Evolutionary conservation across 164 flowering plant species (phyloP), one percentile per base, ranked within the genome.

Genomic region (Magnolia kwangsiensis): DNA sequence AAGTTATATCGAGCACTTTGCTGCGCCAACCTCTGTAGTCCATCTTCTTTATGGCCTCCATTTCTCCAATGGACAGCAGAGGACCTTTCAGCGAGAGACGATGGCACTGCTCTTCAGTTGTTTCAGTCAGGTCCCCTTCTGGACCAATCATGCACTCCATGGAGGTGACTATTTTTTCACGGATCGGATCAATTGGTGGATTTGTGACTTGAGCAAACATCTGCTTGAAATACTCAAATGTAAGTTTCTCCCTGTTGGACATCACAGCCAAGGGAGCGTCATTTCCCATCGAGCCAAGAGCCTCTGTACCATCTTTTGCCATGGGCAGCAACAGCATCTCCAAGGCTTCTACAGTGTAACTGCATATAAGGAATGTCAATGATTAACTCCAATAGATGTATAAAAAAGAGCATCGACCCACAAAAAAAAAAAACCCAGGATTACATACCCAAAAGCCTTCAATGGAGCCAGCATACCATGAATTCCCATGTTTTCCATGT

Each of bases 191-290:
- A 80, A 96, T 96, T 9, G 98, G 99, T 51, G 99, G 99, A 65
- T 96, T 96, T 75, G 99, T 96, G 24, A 96, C 99, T 84, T 96
- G 99, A 80, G 99, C 99, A 89, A 96, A 94, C 99, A 96, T 93
- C 86, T 96, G 99, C 87, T 96, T 96, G 85, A 96, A 96, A 83
- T 96, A 96, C 81, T 96, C 98, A 83, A 94, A 96, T 14, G 93
- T 86, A 51, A 96, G 92, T 76, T 94, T 96, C 83, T 89, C 98
- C 74, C 98, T 85, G 84, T 93, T 84, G 50, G 99, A 96, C 98
- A 96, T 93, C 51, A 96, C 98, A 71, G 99, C 99, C 86, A 96
- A 84, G 27, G 99, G 98, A 72, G 98, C 80, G 85, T 96, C 99
- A 82, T 96, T 96, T 72, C 99, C 99, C 99, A 96, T 96, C 4